Base-by-base conservation (phyloP, 345 rosid species). In the Gossypium rotundifolium region DNA sequence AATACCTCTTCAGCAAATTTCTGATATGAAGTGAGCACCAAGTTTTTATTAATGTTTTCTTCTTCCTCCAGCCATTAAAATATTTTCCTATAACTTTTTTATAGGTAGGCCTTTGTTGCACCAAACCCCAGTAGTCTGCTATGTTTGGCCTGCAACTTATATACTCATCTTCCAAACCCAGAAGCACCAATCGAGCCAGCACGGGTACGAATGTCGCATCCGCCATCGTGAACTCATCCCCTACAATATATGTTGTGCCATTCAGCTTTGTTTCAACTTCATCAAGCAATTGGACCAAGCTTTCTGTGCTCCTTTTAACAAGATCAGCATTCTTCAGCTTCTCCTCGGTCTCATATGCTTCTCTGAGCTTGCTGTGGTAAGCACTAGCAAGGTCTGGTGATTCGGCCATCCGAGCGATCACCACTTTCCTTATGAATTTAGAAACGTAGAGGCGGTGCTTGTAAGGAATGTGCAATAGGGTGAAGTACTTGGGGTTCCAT, bases 171-270 rank as follows among this genome's bases (percentile, higher is more conserved):
- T 87, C 88, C 81, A 92, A 68, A 77, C 78, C 86, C 82, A 94
- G 70, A 9, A 94, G 86, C 20, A 84, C 83, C 52, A 94, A 42
- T 11, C 97, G 85, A 65, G 93, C 87, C 40, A 94, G 81, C 23
- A 92, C 85, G 0, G 98, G 97, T 62, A 91, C 79, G 18, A 94
- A 83, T 88, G 83, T 82, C 22, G 87, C 89, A 48, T 94, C 98
- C 20, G 97, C 98, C 93, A 89, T 82, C 64, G 93, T 86, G 83
- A 92, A 94, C 78, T 87, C 98, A 17, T 85, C 83, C 73, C 97
- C 97, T 4, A 81, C 87, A 73, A 94, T 65, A 81, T 88, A 87
- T 2, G 77, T 54, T 1, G 91, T 84, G 45, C 82, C 84, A 1
- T 68, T 83, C 71, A 91, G 84, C 82, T 84, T 84, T 11, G 70